phyloP scores from a whole-genome alignment of 225 moss, liverwort and hornwort species.

The Pseudisothecium myosuroides region DNA sequence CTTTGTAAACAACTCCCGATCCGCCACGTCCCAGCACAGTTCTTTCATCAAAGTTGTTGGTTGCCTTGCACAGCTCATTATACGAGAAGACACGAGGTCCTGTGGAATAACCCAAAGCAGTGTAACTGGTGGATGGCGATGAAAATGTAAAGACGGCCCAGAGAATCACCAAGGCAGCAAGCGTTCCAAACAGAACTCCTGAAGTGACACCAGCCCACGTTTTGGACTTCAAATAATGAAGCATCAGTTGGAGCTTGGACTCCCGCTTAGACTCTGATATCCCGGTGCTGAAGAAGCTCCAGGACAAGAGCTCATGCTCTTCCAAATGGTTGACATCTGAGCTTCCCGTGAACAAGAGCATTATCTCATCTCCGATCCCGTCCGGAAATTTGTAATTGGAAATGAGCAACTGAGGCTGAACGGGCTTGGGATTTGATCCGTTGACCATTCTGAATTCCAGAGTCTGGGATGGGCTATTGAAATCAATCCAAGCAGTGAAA shows the following conservation, averaged over 20 bases:
- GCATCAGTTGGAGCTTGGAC: background rate
- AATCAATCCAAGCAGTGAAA: background rate
- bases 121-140: background rate
- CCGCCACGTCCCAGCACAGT: background rate
- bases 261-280: no score
- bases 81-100: background rate
- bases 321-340: background rate
- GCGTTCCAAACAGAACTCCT: background rate
- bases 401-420: background rate
- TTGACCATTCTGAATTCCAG: background rate
- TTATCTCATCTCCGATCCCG: background rate
- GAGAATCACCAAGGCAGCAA: background rate
- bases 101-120: background rate
- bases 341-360: rapidly evolving
- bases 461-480: background rate
- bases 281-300: background rate
- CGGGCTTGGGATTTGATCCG: background rate
- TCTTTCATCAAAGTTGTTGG: background rate
- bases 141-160: background rate
- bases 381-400: background rate
- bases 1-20: background rate
- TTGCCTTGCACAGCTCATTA: background rate
- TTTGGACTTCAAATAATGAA: background rate
- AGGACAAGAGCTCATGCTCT: background rate
- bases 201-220: background rate